phyloP scores from a whole-genome alignment of 495 filamentous ascomycete species.

The Staphylotrichum longicolle region DNA sequence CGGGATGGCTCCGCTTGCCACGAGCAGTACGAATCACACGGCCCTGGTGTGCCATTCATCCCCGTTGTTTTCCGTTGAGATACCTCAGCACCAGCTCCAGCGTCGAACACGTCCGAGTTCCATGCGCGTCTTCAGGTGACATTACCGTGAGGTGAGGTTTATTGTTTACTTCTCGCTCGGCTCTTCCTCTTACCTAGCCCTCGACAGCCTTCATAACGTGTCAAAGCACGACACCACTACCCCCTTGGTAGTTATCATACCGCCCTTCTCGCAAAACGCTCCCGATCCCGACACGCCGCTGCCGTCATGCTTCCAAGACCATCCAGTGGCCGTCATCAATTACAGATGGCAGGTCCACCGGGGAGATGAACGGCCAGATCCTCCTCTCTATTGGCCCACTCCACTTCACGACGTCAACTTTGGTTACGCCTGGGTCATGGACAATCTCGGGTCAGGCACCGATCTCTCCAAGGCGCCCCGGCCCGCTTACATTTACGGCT shows the following conservation, averaged over 20 bases:
- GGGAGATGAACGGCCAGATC: slow-evolving; percentile 4
- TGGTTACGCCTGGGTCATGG: slow-evolving; percentile 46
- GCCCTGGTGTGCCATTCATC: background rate
- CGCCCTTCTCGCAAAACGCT: slow-evolving; percentile 27
- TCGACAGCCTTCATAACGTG: slow-evolving; percentile 37
- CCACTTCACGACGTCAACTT: slow-evolving; percentile 49
- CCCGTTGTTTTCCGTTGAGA: background rate
- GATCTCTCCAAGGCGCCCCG: slow-evolving; percentile 7
- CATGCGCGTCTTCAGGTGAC: slow-evolving; percentile 27
- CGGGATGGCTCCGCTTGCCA: slow-evolving; percentile 6
- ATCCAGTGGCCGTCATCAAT: slow-evolving; percentile 42
- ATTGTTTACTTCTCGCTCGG: background rate
- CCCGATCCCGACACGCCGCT: slow-evolving; percentile 22
- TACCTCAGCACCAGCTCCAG: slow-evolving; percentile 11
- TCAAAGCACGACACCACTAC: slow-evolving; percentile 25
- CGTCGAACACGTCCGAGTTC: slow-evolving; percentile 20
- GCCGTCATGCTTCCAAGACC: slow-evolving; percentile 35
- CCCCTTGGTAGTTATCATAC: slow-evolving; percentile 38
- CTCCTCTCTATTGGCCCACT: slow-evolving; percentile 43
- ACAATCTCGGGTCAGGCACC: slow-evolving; percentile 32
- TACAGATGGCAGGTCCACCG: slow-evolving; percentile 37
- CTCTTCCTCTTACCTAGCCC: background rate
- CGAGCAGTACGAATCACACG: background rate
- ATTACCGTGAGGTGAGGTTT: slow-evolving; percentile 29
- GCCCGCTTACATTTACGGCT: slow-evolving; percentile 47